A percentile compares a stretch with the other conserved stretches of the same genome.
These are phyloP conservation scores for Phragmites australis DNA, from an alignment of 176 grass and related monocot species.

Conservation along the genomic window DNA sequence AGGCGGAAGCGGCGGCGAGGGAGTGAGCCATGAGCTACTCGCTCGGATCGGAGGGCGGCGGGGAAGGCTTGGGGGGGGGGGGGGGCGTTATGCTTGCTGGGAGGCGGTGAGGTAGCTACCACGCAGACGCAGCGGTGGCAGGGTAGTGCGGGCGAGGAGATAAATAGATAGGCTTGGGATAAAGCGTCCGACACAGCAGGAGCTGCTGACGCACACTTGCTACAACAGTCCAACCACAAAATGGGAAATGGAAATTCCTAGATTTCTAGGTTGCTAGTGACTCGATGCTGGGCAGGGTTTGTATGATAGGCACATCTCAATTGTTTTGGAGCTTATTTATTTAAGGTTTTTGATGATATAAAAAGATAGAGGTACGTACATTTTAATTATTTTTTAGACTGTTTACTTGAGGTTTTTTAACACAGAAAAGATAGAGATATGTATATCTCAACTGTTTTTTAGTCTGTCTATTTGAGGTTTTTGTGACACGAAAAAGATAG, in stretches of 20 bases:
- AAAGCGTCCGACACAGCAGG: slow-evolving; percentile 20
- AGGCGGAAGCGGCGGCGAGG: slow-evolving; percentile 27
- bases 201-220: slow-evolving; percentile 11
- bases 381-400: too few species aligned
- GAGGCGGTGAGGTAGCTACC: slow-evolving; percentile 13
- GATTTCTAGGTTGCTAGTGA: background rate
- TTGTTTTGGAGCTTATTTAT: too few species aligned
- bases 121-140: slow-evolving; percentile 24
- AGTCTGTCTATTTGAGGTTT: too few species aligned
- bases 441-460: too few species aligned
- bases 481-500: too few species aligned
- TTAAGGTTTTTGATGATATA: too few species aligned
- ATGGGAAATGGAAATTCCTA: background rate
- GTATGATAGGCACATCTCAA: background rate
- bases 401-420: too few species aligned
- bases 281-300: background rate
- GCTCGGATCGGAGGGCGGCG: slow-evolving; percentile 18
- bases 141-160: slow-evolving; percentile 27
- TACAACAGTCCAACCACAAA: background rate
- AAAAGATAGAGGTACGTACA: too few species aligned
- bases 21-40: slow-evolving; percentile 47
- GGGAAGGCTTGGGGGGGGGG: background rate
- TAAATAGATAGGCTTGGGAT: slow-evolving; percentile 49
- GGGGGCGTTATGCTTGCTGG: background rate
- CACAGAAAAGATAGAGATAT: too few species aligned